A percentile compares a stretch with the other conserved stretches of the same genome.
phyloP scores from a whole-genome alignment of 1,139 yeast species.

The Barnettozyma hawaiiensis region DNA sequence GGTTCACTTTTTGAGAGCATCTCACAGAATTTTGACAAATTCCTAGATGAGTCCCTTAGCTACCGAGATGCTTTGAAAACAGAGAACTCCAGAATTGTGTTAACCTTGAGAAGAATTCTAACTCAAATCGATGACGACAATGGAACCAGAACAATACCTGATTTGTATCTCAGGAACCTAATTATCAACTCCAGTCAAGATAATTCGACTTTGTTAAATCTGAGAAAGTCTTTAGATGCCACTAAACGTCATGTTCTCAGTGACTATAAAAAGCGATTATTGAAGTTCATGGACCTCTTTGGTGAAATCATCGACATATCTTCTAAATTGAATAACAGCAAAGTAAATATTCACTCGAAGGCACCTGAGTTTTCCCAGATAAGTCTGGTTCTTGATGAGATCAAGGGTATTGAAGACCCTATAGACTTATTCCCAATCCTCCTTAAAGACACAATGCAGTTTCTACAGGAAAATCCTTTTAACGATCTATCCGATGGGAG shows the following conservation, averaged over 20 bases:
- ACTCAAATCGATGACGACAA: slow-evolving; percentile 30
- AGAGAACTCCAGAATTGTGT: slow-evolving; percentile 28
- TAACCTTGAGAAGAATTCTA: slow-evolving; percentile 28
- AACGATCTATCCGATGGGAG: slow-evolving; percentile 24
- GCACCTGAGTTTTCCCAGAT: slow-evolving; percentile 13
- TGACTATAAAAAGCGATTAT: slow-evolving; percentile 27
- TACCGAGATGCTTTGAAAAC: slow-evolving; percentile 28
- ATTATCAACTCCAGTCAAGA: slow-evolving; percentile 27
- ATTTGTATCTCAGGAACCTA: slow-evolving; percentile 33
- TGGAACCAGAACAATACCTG: slow-evolving; percentile 35
- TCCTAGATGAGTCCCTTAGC: slow-evolving; percentile 30
- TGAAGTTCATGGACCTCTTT: slow-evolving; percentile 22
- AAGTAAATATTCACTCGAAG: neutral
- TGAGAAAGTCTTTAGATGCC: slow-evolving; percentile 28
- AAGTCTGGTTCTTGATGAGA: slow-evolving; percentile 5
- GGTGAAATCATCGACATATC: slow-evolving; percentile 18
- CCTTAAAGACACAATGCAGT: slow-evolving; percentile 19
- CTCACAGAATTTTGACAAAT: slow-evolving; percentile 31
- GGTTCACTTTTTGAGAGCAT: slow-evolving; percentile 30
- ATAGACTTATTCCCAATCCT: slow-evolving; percentile 23
- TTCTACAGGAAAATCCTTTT: slow-evolving; percentile 23
- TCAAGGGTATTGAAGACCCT: slow-evolving; percentile 11
- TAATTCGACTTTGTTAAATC: slow-evolving; percentile 29
- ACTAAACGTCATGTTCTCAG: slow-evolving; percentile 29
- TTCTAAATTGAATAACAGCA: slow-evolving; percentile 10